Evolutionary conservation across 2,329 filamentous ascomycete genomes (phyloP), one percentile per base, ranked within the genome.

Genomic region (Trichoderma arundinaceum): DNA sequence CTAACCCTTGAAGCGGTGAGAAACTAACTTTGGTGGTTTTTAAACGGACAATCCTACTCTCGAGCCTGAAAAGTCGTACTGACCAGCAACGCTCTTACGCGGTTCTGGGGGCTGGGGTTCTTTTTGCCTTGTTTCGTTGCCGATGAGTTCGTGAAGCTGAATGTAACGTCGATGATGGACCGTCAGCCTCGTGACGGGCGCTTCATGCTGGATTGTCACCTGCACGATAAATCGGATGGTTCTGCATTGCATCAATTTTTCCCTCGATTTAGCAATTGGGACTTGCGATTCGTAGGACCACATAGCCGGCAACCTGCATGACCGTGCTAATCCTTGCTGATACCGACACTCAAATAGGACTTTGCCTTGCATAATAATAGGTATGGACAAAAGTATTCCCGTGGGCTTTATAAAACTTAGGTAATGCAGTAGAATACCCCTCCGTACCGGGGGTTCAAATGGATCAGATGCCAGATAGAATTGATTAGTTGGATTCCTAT

Each of bases 1-100:
- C 60, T 41, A 12, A n/a, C 8, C 41, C 28, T 38, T 22, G 32
- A 43, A 64, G 61, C 61, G 61, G 61, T 64, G 61, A 64, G 49
- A 57, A 54, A 57, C 3, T 48, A 10, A 39, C 15, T 15, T n/a
- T n/a, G 22, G 39, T 41, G 33, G 61, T 9, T 51, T 56, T 49
- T 32, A 7, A 39, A 13, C 22, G 44, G 13, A 10, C 19, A 22
- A 56, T 60, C 17, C n/a, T 49, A 32, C 7, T 33, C 48, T 46
- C 28, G 57, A 49, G 44, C 35, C 19, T 44, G 35, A 3, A 62
- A 39, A 53, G 38, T 22, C 10, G 28, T 12, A 32, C 38, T 13
- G 48, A 17, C 33, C 15, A 44, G n/a, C 44, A 35, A 43, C 35
- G 48, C 44, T 13, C 15, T 33, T 43, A 44, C 19, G 19, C 51